Evolutionary conservation across 169 alveolate species (phyloP).

Genomic region (Plasmodium falciparum): DNA sequence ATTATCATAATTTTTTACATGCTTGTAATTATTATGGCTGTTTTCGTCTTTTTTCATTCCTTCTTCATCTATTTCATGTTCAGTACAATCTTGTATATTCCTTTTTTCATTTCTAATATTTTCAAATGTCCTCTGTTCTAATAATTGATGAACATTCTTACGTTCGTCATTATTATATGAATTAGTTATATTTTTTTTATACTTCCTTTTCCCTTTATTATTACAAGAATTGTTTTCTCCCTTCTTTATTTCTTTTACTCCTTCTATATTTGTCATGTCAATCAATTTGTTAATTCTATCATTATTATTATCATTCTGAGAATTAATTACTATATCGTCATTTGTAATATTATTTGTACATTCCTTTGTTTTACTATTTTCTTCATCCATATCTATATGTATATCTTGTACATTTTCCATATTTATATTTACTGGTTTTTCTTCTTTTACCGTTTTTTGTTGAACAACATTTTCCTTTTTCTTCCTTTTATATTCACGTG

Average conservation of each 20-base stretch:
- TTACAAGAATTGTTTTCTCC: not conserved
- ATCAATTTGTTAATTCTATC: too few relatives aligned
- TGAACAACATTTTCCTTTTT: slow-evolving; percentile 6
- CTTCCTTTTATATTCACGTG: slow-evolving; percentile 16
- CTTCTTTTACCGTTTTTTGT: slow-evolving; percentile 1
- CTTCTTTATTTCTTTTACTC: not conserved
- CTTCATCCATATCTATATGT: not conserved
- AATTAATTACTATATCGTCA: too few relatives aligned
- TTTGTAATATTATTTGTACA: not conserved
- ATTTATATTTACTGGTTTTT: not conserved
- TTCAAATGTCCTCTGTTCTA: slow-evolving; percentile 10
- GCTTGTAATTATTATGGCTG: not conserved
- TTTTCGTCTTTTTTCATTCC: not conserved
- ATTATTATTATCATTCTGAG: too few relatives aligned
- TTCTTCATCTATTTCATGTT: not conserved
- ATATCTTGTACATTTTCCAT: not conserved
- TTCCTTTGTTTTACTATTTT: not conserved
- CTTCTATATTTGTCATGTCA: not conserved
- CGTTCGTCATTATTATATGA: slow-evolving; percentile 1
- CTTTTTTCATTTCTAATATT: slow-evolving; percentile 6
- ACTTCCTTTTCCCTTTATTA: slow-evolving; percentile 17
- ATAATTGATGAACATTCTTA: not conserved
- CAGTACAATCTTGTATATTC: not conserved
- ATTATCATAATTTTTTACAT: slow-evolving; percentile 1
- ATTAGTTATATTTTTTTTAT: not conserved